Conservation (phyloP, 139 green algal species). For the Axilococcus clingmanii region DNA sequence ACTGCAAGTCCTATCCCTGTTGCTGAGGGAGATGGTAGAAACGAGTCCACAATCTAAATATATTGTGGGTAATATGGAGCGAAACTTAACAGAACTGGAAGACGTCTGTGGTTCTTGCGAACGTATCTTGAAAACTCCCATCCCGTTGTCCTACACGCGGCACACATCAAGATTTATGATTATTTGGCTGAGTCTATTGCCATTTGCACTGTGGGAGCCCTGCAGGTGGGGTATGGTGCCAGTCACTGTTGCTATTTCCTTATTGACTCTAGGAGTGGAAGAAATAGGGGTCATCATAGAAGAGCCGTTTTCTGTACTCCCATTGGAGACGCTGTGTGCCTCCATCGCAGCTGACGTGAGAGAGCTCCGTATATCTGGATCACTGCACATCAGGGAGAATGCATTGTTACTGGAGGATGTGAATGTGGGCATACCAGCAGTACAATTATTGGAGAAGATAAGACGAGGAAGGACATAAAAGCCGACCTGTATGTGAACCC, state of each 20-base stretch:
- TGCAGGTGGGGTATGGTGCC: conserved; percentile 31
- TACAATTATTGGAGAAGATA: too few species aligned
- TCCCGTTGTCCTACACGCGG: conserved; percentile 55
- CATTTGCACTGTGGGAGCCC: conserved; percentile 51
- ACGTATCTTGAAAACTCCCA: conserved; percentile 52
- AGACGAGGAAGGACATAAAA: too few species aligned
- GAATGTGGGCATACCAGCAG: too few species aligned
- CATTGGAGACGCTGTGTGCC: conserved; percentile 5
- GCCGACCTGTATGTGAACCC: too few species aligned
- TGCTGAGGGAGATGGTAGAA: conserved; percentile 4
- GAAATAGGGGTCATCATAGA: conserved; percentile 19
- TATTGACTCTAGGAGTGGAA: conserved; percentile 59
- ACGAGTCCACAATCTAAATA: neutral
- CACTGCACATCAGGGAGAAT: too few species aligned
- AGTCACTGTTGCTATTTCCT: conserved; percentile 30
- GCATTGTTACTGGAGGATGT: too few species aligned
- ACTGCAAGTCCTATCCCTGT: conserved; percentile 14
- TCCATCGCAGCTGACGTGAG: conserved; percentile 21
- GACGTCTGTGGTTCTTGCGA: conserved; percentile 24
- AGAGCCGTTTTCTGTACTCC: conserved; percentile 21
- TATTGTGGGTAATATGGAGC: neutral
- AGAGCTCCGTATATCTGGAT: neutral
- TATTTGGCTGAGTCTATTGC: conserved; percentile 69
- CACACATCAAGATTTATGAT: conserved; percentile 55
- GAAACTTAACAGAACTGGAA: conserved; percentile 4